phyloP scores from a whole-genome alignment of 2,329 filamentous ascomycete species.

The Pestalotiopsis sp. region DNA sequence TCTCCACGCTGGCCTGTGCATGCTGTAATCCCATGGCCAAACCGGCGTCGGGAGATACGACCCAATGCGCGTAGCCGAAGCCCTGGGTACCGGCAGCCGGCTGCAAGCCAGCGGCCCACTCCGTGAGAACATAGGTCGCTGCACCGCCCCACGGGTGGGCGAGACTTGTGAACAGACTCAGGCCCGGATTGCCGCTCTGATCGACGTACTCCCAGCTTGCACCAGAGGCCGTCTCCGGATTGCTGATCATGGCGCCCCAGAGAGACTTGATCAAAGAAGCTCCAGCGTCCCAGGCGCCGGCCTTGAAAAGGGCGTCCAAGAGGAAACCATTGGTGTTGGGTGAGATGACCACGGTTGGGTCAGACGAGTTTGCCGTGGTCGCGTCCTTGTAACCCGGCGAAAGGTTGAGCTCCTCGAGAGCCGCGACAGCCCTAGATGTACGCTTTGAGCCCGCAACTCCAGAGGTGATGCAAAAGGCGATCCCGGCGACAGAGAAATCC shows the following conservation, averaged over 20 bases:
- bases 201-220: constrained; percentile 48
- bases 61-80: constrained; percentile 31
- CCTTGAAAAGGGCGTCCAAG: constrained; percentile 37
- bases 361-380: constrained; percentile 13
- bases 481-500: constrained; percentile 18
- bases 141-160: constrained; percentile 47
- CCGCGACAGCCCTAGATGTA: constrained; percentile 15
- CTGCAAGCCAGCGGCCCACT: constrained; percentile 33
- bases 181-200: constrained; percentile 38
- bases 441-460: constrained; percentile 17
- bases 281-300: constrained; percentile 25
- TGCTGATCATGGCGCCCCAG: constrained; percentile 44
- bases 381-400: constrained; percentile 23
- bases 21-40: constrained; percentile 28
- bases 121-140: constrained; percentile 45
- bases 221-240: constrained; percentile 37
- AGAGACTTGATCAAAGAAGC: constrained; percentile 37
- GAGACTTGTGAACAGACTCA: constrained; percentile 44
- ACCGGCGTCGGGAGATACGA: constrained; percentile 27
- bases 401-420: constrained; percentile 15
- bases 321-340: constrained; percentile 50
- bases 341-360: constrained; percentile 34
- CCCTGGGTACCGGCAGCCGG: constrained; percentile 16
- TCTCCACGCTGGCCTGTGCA: constrained; percentile 27
- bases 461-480: constrained; percentile 23